Percentiles rank a stretch among this genome's conserved stretches.
phyloP scores from a whole-genome alignment of 805 yeast genomes.

The Candida germanica region DNA sequence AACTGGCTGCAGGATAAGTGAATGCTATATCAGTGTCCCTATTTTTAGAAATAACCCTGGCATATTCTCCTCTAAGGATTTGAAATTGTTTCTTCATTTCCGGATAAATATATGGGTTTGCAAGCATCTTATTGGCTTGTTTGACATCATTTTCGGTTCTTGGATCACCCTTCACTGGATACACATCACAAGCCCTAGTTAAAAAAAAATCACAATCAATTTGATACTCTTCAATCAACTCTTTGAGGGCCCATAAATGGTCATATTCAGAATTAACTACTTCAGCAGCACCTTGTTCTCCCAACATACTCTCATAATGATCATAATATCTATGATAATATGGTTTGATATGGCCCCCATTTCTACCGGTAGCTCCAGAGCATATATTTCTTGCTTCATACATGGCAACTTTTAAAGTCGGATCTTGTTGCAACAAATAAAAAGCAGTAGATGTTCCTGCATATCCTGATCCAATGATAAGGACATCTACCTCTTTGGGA shows the following conservation, averaged over 20 bases:
- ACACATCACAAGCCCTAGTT: conserved; percentile 32
- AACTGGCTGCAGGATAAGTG: conserved; percentile 39
- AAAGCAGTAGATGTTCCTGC: conserved; percentile 42
- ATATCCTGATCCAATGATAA: conserved; percentile 46
- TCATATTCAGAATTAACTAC: conserved; percentile 35
- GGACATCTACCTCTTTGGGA: conserved; percentile 36
- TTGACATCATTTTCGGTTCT: conserved; percentile 7
- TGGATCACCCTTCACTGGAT: conserved; percentile 16
- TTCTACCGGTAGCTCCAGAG: conserved; percentile 47
- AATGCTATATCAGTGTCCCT: conserved; percentile 27
- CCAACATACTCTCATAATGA: conserved; percentile 14
- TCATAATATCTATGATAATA: conserved; percentile 12
- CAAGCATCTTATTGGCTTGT: conserved; percentile 14
- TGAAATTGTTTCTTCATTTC: conserved; percentile 29
- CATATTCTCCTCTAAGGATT: conserved; percentile 27
- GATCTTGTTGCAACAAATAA: conserved; percentile 26
- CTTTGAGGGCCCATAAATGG: conserved; percentile 29
- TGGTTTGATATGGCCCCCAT: conserved; percentile 46
- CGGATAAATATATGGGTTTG: conserved; percentile 23
- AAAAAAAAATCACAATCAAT: conserved; percentile 40
- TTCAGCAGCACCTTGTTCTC: conserved; percentile 30
- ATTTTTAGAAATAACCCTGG: conserved; percentile 24
- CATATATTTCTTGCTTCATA: conserved; percentile 42
- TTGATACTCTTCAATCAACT: conserved; percentile 25
- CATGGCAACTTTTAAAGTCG: conserved; percentile 17